Evolutionary conservation across 805 yeast species (phyloP).

Genomic region (Wilhelminamyces savonicus): DNA sequence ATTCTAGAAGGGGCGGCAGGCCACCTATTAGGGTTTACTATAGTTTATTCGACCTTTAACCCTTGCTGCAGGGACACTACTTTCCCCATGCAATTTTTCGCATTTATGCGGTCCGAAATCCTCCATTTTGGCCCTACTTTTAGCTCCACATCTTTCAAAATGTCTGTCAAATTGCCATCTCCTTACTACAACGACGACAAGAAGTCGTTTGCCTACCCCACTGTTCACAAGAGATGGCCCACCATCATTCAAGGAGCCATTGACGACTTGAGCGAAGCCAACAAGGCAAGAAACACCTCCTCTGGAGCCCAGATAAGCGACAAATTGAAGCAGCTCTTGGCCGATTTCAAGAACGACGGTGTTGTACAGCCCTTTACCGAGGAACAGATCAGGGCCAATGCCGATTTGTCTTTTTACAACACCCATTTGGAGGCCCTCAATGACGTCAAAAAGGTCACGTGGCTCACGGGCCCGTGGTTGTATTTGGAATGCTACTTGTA

Average conservation of each 20-base stretch:
- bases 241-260: constrained; percentile 64
- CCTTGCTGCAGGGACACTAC: too few relatives aligned
- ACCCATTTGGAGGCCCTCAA: constrained; percentile 36
- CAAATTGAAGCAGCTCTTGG: constrained; percentile 37
- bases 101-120: too few relatives aligned
- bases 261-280: constrained; percentile 46
- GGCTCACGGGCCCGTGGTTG: constrained; percentile 91
- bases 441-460: constrained; percentile 35
- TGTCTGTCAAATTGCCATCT: too few relatives aligned
- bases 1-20: too few relatives aligned
- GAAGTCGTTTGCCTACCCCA: constrained; percentile 75
- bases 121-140: too few relatives aligned
- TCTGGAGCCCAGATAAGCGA: constrained; percentile 45
- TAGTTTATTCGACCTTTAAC: too few relatives aligned
- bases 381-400: constrained; percentile 35
- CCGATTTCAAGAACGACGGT: constrained; percentile 35
- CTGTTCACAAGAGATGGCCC: constrained; percentile 85
- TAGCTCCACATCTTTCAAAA: too few relatives aligned
- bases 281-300: constrained; percentile 13
- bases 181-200: constrained; percentile 61
- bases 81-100: too few relatives aligned
- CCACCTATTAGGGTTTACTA: too few relatives aligned
- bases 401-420: constrained; percentile 54
- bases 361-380: constrained; percentile 21
- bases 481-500: constrained; percentile 81